Base-by-base conservation (phyloP, 2,329 filamentous ascomycete species). In the Venturia pyrina region DNA sequence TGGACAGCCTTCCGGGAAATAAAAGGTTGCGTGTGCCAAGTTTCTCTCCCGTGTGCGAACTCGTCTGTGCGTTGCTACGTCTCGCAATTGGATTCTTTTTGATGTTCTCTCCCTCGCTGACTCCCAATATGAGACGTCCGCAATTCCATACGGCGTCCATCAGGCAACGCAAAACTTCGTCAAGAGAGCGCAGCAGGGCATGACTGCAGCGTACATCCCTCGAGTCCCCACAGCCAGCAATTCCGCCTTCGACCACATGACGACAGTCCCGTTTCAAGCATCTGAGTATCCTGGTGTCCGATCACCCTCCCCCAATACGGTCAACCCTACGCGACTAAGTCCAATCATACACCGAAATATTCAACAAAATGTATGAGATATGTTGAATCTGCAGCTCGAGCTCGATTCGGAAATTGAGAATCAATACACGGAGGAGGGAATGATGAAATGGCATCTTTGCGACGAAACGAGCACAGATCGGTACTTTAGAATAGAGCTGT, bases 181-280 rank as follows among this genome's bases (percentile, higher is more conserved):
- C 28, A 10, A 11, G 8, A 32, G 50, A 7, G 28, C 17, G 7
- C 5, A n/a, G 1, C 50, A 24, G n/a, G 13, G 24, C 50, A 5
- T 28, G 48, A 32, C 53, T 40, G 53, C 28, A 59, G 28, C 53
- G 32, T n/a, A 37, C 13, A 59, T 11, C 32, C 32, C n/a, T n/a
- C 32, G 7, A 19, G 19, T 1, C 28, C 53, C 37, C 53, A 59
- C 28, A 6, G n/a, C 28, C 32, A 37, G 6, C 32, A 8, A 59
- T n/a, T 37, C 50, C 53, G 28, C 21, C 5, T 6, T 11, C 37
- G 37, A 40, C 28, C 28, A 11, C 32, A 37, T 59, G 53, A 59
- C 53, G 53, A 37, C 53, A 59, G 28, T 34, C 17, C 19, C 32
- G 32, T 59, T 59, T 59, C 53, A 59, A 59, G 53, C 53, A 59